Evolutionary conservation across 2,329 filamentous ascomycete species (phyloP).

Genomic region (Talaromyces piceae): DNA sequence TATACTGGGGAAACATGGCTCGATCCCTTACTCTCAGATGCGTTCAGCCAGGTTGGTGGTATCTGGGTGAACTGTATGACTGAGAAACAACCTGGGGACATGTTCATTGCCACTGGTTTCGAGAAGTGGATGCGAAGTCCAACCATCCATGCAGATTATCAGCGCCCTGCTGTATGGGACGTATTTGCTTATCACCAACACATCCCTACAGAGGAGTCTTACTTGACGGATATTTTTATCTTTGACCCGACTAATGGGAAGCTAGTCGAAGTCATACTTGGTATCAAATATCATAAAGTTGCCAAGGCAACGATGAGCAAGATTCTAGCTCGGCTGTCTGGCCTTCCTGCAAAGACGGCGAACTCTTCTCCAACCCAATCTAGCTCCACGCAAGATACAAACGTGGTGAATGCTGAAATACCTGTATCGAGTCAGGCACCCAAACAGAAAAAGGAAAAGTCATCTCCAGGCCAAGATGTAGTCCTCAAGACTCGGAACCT

Average conservation of each 20-base stretch:
- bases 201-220: conserved; percentile 12
- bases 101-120: conserved; percentile 22
- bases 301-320: conserved; percentile 13
- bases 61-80: conserved; percentile 24
- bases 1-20: conserved; percentile 12
- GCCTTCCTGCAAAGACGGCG: background rate
- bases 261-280: conserved; percentile 19
- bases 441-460: conserved; percentile 1
- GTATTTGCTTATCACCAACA: conserved; percentile 18
- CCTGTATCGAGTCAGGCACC: background rate
- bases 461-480: conserved; percentile 5
- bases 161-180: conserved; percentile 14
- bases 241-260: conserved; percentile 17
- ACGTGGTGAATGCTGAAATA: background rate
- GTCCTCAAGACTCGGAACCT: conserved; percentile 3
- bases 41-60: conserved; percentile 25
- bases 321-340: conserved; percentile 7
- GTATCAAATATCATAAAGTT: conserved; percentile 17
- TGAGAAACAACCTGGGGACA: conserved; percentile 14
- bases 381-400: background rate
- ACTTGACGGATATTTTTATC: conserved; percentile 19
- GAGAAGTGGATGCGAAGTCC: conserved; percentile 16
- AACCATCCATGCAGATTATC: conserved; percentile 1
- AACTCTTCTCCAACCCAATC: background rate
- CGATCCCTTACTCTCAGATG: conserved; percentile 18